Base-by-base conservation (phyloP, 768 basidiomycete genomes). In the Lactifluus piperatus region DNA sequence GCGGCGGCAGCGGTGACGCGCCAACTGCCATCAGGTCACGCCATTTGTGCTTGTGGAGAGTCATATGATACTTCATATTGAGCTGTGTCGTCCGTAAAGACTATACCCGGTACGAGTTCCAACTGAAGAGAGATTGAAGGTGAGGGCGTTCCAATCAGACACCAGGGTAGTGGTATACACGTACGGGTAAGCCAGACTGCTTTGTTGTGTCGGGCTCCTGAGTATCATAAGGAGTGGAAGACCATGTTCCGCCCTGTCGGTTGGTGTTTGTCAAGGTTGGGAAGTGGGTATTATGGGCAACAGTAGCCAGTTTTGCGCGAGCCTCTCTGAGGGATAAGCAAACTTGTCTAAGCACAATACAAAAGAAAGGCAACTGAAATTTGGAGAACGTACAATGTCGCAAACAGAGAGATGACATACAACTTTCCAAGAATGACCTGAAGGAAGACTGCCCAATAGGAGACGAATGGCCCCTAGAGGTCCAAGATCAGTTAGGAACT, bases 391-490 rank as follows among this genome's bases (percentile, higher is more conserved):
- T 49, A 70, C 70, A 71, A 46, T 7, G 68, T 69, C 20, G 65
- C 66, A 14, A 71, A 69, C 0, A 71, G 59, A 1, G 70, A 71
- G 22, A 71, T 69, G 0, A 69, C 67, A 55, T 71, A 71, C 36
- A 71, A 57, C 53, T 71, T 71, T 4, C 70, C 70, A 2, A 71
- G 59, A 14, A 71, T 57, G 5, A 61, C 51, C 44, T 69, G 68
- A 39, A 69, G 64, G 52, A 65, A 63, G 20, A 69, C 57, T 26
- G 67, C 64, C 70, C 70, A 71, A 37, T 64, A 65, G 2, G 46
- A 64, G 18, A 60, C 60, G 9, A 30, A 65, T 41, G 54, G 54
- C 16, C 29, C 50, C 68, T 58, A 64, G 9, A 48, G 30, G 26
- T 9, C 18, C 5, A 30, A 48, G 11, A 18, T 6, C 1, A 29